Percentiles rank a stretch among this genome's conserved stretches.
Evolutionary conservation across 768 basidiomycete genomes (phyloP).

Genomic region (Naganishia onofrii): DNA sequence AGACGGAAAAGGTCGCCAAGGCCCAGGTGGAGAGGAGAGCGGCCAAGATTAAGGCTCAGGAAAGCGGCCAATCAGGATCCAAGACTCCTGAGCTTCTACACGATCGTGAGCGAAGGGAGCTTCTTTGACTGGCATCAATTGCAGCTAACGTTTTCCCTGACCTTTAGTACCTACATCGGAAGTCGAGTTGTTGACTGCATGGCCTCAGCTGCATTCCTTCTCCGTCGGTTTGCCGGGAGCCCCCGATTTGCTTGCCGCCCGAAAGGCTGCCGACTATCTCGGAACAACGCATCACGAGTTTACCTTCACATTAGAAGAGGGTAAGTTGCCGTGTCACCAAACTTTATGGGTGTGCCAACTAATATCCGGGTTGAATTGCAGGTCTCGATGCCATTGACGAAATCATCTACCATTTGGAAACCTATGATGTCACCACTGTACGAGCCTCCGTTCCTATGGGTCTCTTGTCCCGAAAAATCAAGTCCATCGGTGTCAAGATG

Average conservation of each 20-base stretch:
- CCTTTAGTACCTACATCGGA: conserved; percentile 43
- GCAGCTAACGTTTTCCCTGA: background rate
- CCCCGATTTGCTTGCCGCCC: conserved; percentile 88
- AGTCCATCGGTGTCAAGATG: conserved; percentile 99
- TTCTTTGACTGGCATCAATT: background rate
- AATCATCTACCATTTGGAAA: conserved; percentile 96
- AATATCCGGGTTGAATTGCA: background rate
- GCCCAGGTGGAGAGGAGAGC: conserved; percentile 72
- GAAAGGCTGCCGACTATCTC: conserved; percentile 86
- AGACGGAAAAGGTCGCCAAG: conserved; percentile 84
- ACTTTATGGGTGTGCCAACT: too few relatives aligned
- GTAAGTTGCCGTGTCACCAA: background rate
- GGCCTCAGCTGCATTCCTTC: conserved; percentile 97
- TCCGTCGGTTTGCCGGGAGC: conserved; percentile 92
- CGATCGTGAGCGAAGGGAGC: conserved; percentile 35
- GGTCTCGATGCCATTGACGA: conserved; percentile 92
- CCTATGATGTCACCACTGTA: conserved; percentile 97
- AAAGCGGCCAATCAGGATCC: conserved; percentile 30
- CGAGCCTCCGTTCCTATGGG: conserved; percentile 99
- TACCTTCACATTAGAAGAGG: conserved; percentile 96
- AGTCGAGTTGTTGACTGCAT: conserved; percentile 65
- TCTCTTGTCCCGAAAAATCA: conserved; percentile 94
- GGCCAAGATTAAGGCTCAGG: conserved; percentile 49
- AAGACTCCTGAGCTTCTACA: conserved; percentile 12
- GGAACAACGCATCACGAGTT: conserved; percentile 97